Evolutionary conservation across 306 rosid genomes (phyloP).

Genomic region (Heteromeles arbutifolia): DNA sequence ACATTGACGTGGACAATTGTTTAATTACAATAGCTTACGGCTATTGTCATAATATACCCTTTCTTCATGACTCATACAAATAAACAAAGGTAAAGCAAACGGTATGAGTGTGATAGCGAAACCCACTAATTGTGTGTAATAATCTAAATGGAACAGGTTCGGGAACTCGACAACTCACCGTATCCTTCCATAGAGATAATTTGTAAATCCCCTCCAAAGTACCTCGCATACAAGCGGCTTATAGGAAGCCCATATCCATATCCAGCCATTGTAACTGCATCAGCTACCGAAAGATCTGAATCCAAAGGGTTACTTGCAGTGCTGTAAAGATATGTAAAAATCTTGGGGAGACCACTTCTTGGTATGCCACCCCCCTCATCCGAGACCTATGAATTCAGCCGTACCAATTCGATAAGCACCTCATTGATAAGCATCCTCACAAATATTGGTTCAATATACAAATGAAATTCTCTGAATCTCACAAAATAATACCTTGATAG

Average conservation of each 20-base stretch:
- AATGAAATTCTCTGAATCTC: not conserved
- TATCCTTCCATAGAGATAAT: slow-evolving; percentile 93
- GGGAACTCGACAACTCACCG: slow-evolving; percentile 39
- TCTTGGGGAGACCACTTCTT: slow-evolving; percentile 73
- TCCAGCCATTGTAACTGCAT: slow-evolving; percentile 82
- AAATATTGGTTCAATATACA: not conserved
- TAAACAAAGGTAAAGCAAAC: not conserved
- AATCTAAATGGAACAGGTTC: not conserved
- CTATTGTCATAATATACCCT: not conserved
- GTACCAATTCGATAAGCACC: slow-evolving; percentile 7
- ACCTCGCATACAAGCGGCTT: slow-evolving; percentile 79
- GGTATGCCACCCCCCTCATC: slow-evolving; percentile 90
- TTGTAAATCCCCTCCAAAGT: slow-evolving; percentile 91
- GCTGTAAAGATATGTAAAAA: slow-evolving; percentile 90
- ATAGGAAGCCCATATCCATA: slow-evolving; percentile 90
- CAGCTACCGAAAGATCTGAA: slow-evolving; percentile 47
- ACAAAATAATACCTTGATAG: slow-evolving; percentile 41
- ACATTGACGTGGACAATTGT: not conserved
- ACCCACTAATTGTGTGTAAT: not conserved
- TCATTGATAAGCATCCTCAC: not conserved
- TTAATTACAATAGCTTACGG: not conserved
- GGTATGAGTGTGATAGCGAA: not conserved
- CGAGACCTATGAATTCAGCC: slow-evolving; percentile 45
- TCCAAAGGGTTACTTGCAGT: slow-evolving; percentile 79
- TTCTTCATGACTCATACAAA: not conserved